A percentile compares a stretch with the other conserved stretches of the same genome.
Conservation (phyloP, 768 basidiomycete genomes). For the Gymnopilus junonius region DNA sequence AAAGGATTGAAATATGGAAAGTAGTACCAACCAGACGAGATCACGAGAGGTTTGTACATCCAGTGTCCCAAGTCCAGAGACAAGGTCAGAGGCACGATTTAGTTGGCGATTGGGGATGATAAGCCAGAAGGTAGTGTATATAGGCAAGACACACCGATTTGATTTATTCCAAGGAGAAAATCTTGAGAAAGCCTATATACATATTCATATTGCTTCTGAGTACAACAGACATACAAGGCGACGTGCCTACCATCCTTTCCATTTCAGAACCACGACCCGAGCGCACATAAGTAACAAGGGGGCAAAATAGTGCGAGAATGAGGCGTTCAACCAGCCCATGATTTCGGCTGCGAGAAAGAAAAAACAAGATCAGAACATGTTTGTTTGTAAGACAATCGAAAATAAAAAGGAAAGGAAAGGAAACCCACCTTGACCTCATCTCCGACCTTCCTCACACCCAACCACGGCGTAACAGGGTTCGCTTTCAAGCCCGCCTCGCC, state of each 20-base stretch:
- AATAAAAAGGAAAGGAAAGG: neutral
- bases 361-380: neutral
- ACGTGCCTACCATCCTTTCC: constrained; percentile 7
- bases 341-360: constrained; percentile 21
- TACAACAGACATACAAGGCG: constrained; percentile 1
- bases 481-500: constrained; percentile 74
- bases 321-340: constrained; percentile 10
- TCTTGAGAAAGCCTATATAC: constrained; percentile 6
- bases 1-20: no score
- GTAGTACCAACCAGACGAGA: no score
- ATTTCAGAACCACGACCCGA: neutral
- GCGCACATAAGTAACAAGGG: neutral
- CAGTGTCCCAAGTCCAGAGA: no score
- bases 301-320: neutral
- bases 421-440: constrained; percentile 69
- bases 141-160: no score
- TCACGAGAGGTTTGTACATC: no score
- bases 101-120: no score
- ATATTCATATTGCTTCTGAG: constrained; percentile 17
- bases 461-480: constrained; percentile 56
- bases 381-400: no score
- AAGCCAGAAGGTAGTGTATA: no score
- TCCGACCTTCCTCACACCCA: constrained; percentile 67
- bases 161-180: neutral
- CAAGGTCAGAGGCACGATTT: no score